Evolutionary conservation across 1,284 basidiomycete species (phyloP), one percentile per base, ranked within the genome.

Genomic region (Cryptococcus sp.): DNA sequence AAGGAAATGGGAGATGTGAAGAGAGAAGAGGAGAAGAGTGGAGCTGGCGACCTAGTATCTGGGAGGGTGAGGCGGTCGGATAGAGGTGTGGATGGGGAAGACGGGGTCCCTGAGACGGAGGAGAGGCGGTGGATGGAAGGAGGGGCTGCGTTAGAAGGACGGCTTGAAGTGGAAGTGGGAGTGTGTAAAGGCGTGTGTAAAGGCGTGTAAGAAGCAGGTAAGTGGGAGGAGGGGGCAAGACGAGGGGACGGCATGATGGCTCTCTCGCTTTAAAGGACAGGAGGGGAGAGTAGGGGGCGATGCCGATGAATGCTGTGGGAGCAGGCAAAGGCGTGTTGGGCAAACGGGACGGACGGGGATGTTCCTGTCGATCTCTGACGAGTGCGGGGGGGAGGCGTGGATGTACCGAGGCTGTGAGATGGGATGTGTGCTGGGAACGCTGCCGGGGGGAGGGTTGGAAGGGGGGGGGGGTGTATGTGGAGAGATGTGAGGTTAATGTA

Each of bases 101-200:
- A 24, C 33, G 46, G 24, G 4, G 33, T n/a, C 16, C 15, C 33
- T 12, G 46, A 47, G 46, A n/a, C 2, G 33, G 46, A 23, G 11
- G 23, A 36, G 33, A 33, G 46, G 46, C 21, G 46, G 46, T 47
- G 11, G 24, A 47, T 20, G n/a, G 46, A 47, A 47, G 46, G 46
- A 47, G 18, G 46, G 24, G n/a, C n/a, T 28, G n/a, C n/a, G 46
- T 20, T 28, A 3, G 46, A 47, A 47, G 46, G 46, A 28, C 24
- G 21, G 24, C 46, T 47, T 47, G 18, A 23, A n/a, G 45, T 24
- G 45, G 20, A 5, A n/a, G 45, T 24, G 45, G 20, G 5, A 33
- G 4, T 23, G 24, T 21, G 45, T 46, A 23, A 23, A 21, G 45
- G 24, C 15, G 4, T 23, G 24, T 21, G 45, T 46, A 23, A 23